A percentile compares a stretch with the other conserved stretches of the same genome.
Conservation (phyloP, 2,329 filamentous ascomycete genomes). For the Gliomastix tumulicola region DNA sequence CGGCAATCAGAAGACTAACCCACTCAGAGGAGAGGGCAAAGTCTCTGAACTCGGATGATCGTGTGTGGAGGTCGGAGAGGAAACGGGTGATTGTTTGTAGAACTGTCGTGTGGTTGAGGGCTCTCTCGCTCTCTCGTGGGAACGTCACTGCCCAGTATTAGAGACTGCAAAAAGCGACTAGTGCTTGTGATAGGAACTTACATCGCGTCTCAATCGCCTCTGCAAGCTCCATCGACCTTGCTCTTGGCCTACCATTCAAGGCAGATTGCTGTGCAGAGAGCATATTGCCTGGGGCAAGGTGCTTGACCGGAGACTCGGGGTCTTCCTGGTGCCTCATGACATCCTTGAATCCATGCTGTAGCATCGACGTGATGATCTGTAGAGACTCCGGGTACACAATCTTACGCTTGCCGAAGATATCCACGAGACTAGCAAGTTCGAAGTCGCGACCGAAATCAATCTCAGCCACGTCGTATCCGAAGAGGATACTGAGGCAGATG, state of each 20-base stretch:
- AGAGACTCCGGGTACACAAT: conserved; percentile 74
- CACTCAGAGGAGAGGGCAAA: conserved; percentile 78
- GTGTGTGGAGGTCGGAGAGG: conserved; percentile 68
- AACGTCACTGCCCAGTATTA: conserved; percentile 13
- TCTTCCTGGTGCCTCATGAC: conserved; percentile 56
- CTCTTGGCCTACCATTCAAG: conserved; percentile 29
- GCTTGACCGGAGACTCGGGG: conserved; percentile 42
- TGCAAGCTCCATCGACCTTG: conserved; percentile 60
- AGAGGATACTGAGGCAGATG: conserved; percentile 80
- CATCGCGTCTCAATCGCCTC: conserved; percentile 49
- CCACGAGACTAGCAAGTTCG: conserved; percentile 65
- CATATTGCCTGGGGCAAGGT: conserved; percentile 5
- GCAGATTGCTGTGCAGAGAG: no score
- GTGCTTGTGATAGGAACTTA: conserved; percentile 22
- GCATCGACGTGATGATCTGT: conserved; percentile 75
- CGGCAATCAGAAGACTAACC: conserved; percentile 67
- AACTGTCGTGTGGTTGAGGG: conserved; percentile 50
- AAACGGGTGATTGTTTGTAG: conserved; percentile 75
- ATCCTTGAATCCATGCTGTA: conserved; percentile 75
- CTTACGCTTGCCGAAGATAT: conserved; percentile 62
- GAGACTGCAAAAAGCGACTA: not conserved
- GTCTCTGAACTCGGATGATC: conserved; percentile 72
- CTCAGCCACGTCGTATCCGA: conserved; percentile 72
- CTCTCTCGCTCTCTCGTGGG: conserved; percentile 34
- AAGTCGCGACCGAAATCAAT: conserved; percentile 69